Evolutionary conservation across 2,329 filamentous ascomycete species (phyloP).

Genomic region (Monosporascus cannonballus): DNA sequence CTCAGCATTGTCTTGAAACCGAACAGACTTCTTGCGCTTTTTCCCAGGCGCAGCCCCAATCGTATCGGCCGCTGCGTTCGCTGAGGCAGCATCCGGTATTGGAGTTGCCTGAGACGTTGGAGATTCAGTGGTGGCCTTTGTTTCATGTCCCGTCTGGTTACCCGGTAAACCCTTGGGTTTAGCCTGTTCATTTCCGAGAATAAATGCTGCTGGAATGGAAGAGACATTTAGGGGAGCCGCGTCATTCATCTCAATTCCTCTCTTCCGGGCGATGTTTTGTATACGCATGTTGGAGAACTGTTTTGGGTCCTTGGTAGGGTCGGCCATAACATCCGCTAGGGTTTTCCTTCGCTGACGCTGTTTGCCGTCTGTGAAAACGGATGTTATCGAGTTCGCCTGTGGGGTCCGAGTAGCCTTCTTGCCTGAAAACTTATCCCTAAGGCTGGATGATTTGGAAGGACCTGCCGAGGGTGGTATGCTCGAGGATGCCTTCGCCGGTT

Average conservation of each 20-base stretch:
- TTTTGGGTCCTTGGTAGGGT: constrained; percentile 35
- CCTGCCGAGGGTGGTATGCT: neutral
- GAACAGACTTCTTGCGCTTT: constrained; percentile 32
- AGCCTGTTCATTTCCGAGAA: constrained; percentile 16
- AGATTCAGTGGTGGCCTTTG: neutral
- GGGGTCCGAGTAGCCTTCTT: constrained; percentile 22
- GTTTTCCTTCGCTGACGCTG: constrained; percentile 28
- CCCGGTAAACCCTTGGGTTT: constrained; percentile 3
- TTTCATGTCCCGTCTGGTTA: constrained; percentile 1
- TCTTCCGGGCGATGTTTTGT: constrained; percentile 35
- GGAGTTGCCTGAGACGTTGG: constrained; percentile 1
- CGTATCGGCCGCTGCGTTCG: constrained; percentile 4
- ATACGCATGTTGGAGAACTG: constrained; percentile 32
- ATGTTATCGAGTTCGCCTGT: constrained; percentile 18
- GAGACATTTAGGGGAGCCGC: constrained; percentile 30
- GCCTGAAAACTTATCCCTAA: constrained; percentile 15
- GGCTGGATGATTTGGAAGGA: constrained; percentile 10
- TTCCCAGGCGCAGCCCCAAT: constrained; percentile 1
- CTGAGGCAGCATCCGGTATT: constrained; percentile 5
- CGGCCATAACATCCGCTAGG: constrained; percentile 33
- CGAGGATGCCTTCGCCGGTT: constrained; percentile 2
- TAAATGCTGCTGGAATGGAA: constrained; percentile 23
- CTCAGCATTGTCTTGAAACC: constrained; percentile 23
- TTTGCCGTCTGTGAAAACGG: constrained; percentile 42
- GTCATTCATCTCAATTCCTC: constrained; percentile 38